phyloP scores from a whole-genome alignment of 1,284 basidiomycete genomes.

The Thelephora terrestris region DNA sequence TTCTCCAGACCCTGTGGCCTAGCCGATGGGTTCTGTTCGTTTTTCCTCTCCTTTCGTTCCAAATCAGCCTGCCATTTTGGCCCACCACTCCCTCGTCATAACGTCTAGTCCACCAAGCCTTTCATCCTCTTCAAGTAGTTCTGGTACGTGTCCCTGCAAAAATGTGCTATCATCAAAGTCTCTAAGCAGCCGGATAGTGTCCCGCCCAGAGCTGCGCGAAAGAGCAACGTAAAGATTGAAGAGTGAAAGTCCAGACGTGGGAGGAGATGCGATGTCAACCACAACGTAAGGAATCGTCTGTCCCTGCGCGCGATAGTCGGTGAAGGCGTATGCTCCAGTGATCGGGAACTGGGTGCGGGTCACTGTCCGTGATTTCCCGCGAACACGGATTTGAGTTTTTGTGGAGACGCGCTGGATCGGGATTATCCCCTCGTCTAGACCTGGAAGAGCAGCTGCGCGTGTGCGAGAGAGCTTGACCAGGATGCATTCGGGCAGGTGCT shows the following conservation, averaged over 20 bases:
- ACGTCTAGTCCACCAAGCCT: slow-evolving; percentile 1
- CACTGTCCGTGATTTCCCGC: slow-evolving; percentile 3
- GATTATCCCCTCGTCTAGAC: slow-evolving; percentile 18
- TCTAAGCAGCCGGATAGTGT: slow-evolving; percentile 20
- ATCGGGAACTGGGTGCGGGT: slow-evolving; percentile 18
- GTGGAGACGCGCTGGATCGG: slow-evolving; percentile 12
- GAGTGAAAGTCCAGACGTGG: slow-evolving; percentile 15
- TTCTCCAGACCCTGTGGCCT: no score
- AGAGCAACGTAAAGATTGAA: slow-evolving; percentile 26
- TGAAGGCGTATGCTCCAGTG: slow-evolving; percentile 24
- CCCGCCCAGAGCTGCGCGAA: slow-evolving; percentile 20
- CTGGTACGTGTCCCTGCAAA: background rate
- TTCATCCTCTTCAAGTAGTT: slow-evolving; percentile 5
- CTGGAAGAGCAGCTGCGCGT: slow-evolving; percentile 12
- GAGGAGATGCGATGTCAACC: slow-evolving; percentile 22
- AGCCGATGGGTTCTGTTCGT: no score
- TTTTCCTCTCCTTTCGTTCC: no score
- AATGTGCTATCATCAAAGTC: slow-evolving; percentile 6
- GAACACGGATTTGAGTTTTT: slow-evolving; percentile 2
- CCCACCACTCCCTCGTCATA: background rate
- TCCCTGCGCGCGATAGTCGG: slow-evolving; percentile 24
- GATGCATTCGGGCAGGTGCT: slow-evolving; percentile 23
- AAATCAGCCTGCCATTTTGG: background rate
- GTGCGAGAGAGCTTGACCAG: slow-evolving; percentile 24
- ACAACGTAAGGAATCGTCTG: slow-evolving; percentile 21